Evolutionary conservation across 2,329 filamentous ascomycete species (phyloP).

Genomic region (Claviceps paspali): DNA sequence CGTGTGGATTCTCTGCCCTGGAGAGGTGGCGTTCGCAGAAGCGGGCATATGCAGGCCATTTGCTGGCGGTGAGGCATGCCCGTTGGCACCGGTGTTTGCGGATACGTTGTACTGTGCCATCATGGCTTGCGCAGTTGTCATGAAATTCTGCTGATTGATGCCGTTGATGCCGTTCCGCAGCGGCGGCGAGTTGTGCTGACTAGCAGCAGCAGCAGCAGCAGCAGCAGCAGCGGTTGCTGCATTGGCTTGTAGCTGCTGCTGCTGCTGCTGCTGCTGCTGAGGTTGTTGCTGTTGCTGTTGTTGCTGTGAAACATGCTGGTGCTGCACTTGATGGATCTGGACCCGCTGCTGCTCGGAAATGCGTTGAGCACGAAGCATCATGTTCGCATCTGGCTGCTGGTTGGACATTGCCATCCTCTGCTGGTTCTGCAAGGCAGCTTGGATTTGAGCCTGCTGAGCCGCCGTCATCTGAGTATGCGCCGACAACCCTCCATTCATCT

Average conservation of each 20-base stretch:
- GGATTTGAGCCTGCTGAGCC: slow-evolving; percentile 56
- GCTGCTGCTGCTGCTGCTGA: slow-evolving; percentile 15
- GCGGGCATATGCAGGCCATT: slow-evolving; percentile 31
- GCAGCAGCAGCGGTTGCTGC: slow-evolving; percentile 19
- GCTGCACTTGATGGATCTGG: slow-evolving; percentile 28
- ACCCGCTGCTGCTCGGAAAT: slow-evolving; percentile 51
- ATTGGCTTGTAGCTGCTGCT: slow-evolving; percentile 14
- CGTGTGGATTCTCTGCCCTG: slow-evolving; percentile 24
- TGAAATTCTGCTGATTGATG: slow-evolving; percentile 35
- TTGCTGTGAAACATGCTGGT: slow-evolving; percentile 18
- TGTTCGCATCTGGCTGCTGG: slow-evolving; percentile 31
- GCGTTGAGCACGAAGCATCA: slow-evolving; percentile 49
- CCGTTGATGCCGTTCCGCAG: slow-evolving; percentile 30
- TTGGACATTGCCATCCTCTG: slow-evolving; percentile 40
- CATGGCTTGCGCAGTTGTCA: slow-evolving; percentile 37
- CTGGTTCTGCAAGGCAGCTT: slow-evolving; percentile 35
- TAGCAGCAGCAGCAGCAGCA: slow-evolving; percentile 19
- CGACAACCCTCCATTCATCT: slow-evolving; percentile 33
- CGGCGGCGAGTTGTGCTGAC: slow-evolving; percentile 28
- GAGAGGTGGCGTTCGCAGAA: slow-evolving; percentile 26
- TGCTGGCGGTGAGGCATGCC: slow-evolving; percentile 29
- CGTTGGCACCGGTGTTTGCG: slow-evolving; percentile 25
- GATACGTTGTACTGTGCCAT: slow-evolving; percentile 31
- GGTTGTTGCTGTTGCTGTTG: slow-evolving; percentile 16
- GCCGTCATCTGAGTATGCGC: slow-evolving; percentile 46